A percentile compares a stretch with the other conserved stretches of the same genome.
These are phyloP conservation scores for Leishmania lainsoni DNA, from an alignment of 208 protist species.

Conservation along the genomic window DNA sequence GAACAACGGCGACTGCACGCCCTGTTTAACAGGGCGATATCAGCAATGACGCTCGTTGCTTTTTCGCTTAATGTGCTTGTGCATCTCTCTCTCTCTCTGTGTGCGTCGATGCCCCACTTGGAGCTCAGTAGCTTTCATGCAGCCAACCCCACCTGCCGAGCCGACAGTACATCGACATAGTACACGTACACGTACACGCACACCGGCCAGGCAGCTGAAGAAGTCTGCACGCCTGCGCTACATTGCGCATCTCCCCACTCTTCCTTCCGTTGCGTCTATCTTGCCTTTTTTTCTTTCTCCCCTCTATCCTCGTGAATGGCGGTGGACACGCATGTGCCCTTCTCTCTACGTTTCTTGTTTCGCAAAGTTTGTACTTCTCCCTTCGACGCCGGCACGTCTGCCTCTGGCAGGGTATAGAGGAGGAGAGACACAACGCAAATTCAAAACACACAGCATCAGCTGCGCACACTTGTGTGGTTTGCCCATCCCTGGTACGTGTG, in stretches of 20 bases:
- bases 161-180: too few relatives aligned
- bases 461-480: too few relatives aligned
- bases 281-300: too few relatives aligned
- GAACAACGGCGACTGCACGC: background rate
- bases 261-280: background rate
- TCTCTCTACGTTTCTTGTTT: constrained; percentile 17
- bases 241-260: background rate
- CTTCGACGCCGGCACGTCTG: background rate
- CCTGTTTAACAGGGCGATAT: background rate
- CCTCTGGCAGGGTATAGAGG: background rate
- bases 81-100: too few relatives aligned
- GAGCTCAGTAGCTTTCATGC: background rate
- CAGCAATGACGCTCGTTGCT: background rate
- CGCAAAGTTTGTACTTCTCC: background rate
- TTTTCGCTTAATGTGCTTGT: background rate
- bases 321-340: background rate
- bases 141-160: background rate
- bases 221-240: background rate
- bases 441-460: too few relatives aligned
- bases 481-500: too few relatives aligned
- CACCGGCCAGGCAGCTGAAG: background rate
- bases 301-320: background rate
- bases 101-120: background rate
- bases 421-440: background rate
- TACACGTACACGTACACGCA: background rate